phyloP scores from a whole-genome alignment of 805 yeast species.

The Kluyveromyces lactis region DNA sequence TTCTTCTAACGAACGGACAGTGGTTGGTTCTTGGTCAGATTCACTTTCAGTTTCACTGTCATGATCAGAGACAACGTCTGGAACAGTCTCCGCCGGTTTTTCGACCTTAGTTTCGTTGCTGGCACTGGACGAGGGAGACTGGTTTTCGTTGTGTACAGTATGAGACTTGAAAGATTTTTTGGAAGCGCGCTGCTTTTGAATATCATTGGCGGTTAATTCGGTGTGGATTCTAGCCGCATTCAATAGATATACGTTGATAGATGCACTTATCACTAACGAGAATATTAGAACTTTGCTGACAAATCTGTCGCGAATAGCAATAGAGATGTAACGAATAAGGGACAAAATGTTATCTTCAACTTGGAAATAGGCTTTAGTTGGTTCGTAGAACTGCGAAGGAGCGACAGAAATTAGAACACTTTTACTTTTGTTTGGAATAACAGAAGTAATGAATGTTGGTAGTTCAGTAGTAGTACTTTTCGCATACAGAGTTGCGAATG shows the following conservation, averaged over 20 bases:
- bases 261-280: conserved; percentile 64
- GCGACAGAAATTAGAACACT: conserved; percentile 52
- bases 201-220: conserved; percentile 29
- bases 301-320: conserved; percentile 69
- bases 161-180: conserved; percentile 18
- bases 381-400: conserved; percentile 50
- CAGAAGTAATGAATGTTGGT: conserved; percentile 32
- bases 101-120: conserved; percentile 1
- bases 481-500: conserved; percentile 24
- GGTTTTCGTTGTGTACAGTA: neutral
- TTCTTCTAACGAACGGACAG: conserved; percentile 54
- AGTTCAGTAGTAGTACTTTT: conserved; percentile 32
- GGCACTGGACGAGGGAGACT: conserved; percentile 12
- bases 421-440: conserved; percentile 22
- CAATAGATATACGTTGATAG: conserved; percentile 75
- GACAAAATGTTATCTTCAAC: conserved; percentile 50
- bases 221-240: conserved; percentile 74
- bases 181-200: conserved; percentile 14
- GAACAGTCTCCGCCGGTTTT: conserved; percentile 2
- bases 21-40: conserved; percentile 27
- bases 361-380: conserved; percentile 46
- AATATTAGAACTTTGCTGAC: conserved; percentile 70
- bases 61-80: conserved; percentile 9
- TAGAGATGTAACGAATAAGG: conserved; percentile 47
- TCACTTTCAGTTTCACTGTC: conserved; percentile 28